These are phyloP conservation scores for Lepidium aucheri DNA, from an alignment of 345 rosid species.

Conservation along the genomic window DNA sequence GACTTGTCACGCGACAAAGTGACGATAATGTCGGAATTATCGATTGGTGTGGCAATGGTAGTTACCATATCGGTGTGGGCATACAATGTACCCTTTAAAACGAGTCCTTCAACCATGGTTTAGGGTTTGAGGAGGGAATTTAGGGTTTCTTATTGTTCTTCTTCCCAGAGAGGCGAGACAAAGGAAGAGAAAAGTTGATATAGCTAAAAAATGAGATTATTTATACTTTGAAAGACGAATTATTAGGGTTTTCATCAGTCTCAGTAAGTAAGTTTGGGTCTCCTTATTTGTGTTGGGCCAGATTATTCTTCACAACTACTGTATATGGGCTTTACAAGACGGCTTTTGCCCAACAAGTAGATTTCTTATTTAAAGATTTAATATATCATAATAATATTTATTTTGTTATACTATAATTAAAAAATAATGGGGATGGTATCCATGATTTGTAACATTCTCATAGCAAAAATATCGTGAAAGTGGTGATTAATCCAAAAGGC, in stretches of 20 bases:
- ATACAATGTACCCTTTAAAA: constrained; percentile 68
- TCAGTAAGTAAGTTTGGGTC: background rate
- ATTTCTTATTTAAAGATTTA: too few species aligned
- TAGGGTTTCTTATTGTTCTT: background rate
- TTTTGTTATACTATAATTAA: too few species aligned
- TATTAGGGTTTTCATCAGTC: constrained; percentile 4
- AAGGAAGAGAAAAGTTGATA: background rate
- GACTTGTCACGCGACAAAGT: constrained; percentile 87
- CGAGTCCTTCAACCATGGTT: constrained; percentile 55
- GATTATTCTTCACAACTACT: too few species aligned
- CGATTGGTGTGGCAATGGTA: constrained; percentile 78
- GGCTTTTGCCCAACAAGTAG: background rate
- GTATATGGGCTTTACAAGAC: background rate
- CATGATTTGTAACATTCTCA: too few species aligned
- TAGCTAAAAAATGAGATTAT: background rate
- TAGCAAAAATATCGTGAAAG: too few species aligned
- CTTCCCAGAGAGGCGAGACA: background rate
- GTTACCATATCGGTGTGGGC: constrained; percentile 94
- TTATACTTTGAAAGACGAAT: background rate
- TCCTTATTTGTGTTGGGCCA: background rate
- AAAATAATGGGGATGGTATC: too few species aligned
- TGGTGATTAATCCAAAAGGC: too few species aligned
- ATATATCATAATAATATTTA: too few species aligned
- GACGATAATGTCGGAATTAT: constrained; percentile 78
- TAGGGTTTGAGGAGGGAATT: background rate